Evolutionary conservation across 2,329 filamentous ascomycete genomes (phyloP), one percentile per base, ranked within the genome.

Genomic region (Alternaria sp.): DNA sequence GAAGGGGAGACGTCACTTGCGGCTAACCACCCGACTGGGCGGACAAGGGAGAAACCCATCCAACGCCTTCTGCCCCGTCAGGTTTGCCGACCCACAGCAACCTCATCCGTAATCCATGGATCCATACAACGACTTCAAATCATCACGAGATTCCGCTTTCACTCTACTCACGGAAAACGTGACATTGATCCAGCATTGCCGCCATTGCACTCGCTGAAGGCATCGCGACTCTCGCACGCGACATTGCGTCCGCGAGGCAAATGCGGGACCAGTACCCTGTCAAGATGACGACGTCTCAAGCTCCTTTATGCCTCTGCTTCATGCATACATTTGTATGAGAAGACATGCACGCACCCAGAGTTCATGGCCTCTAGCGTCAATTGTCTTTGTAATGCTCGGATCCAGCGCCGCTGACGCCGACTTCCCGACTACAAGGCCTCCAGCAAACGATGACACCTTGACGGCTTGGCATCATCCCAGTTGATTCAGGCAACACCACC

Each of bases 1-100:
- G 53, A 52, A 63, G 54, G 66, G 52, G 65, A 70, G 66, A 73
- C 71, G 70, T 73, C 67, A 73, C 66, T 66, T 69, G 71, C 68
- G 62, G 68, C 67, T 70, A 64, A 61, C 26, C 58, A 61, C 59
- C 72, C 71, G 69, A 74, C 63, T 61, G 59, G 59, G 61, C 59
- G 69, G 67, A 59, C 59, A 54, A 59, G 63, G 59, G 62, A 63
- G 63, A 59, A 51, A 28, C 59, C 32, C 30, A 32, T 62, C 60
- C 9, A 55, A 46, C 44, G n/a, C 52, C 50, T 43, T 26, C 49
- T 50, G 21, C 30, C 15, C 26, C 50, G 32, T 55, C 59, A 50
- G 28, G 19, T 56, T 15, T 51, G 54, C 54, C 59, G 59, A 56
- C 45, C 30, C 13, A 55, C 46, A 47, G 25, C 25, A 43, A 30